Conservation (phyloP, 129 eudicot genomes). For the Heracleum sosnowskyi region DNA sequence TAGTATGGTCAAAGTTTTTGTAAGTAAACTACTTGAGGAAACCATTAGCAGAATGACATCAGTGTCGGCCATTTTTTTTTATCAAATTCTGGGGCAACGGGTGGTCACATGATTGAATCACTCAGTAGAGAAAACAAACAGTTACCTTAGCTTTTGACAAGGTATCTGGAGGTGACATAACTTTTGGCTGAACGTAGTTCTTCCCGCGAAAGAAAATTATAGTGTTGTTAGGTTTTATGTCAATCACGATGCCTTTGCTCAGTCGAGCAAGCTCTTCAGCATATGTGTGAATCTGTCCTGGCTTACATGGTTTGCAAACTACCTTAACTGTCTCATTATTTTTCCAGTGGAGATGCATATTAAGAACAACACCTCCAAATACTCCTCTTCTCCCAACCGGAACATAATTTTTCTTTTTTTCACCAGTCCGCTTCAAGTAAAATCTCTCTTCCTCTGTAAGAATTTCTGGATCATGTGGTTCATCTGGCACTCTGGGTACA, state of each 20-base stretch:
- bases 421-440: conserved; percentile 88
- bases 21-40: not conserved
- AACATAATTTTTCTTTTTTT: conserved; percentile 94
- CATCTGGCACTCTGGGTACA: conserved; percentile 52
- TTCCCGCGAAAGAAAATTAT: conserved; percentile 83
- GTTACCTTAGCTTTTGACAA: conserved; percentile 85
- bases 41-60: not conserved
- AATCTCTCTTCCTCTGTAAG: conserved; percentile 91
- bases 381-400: conserved; percentile 97
- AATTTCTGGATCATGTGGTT: conserved; percentile 80
- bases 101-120: not conserved
- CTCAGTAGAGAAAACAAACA: not conserved
- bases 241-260: conserved; percentile 86
- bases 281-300: conserved; percentile 74
- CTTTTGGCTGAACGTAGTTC: conserved; percentile 82
- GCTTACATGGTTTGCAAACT: conserved; percentile 82
- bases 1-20: not conserved
- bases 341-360: conserved; percentile 99
- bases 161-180: conserved; percentile 91
- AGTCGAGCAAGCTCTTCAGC: conserved; percentile 89
- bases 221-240: conserved; percentile 65
- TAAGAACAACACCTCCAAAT: conserved; percentile 96
- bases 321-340: conserved; percentile 93
- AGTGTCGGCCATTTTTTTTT: not conserved
- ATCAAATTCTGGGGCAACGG: not conserved